A percentile compares a stretch with the other conserved stretches of the same genome.
These are phyloP conservation scores for Aspergillus coremiiformis DNA, from an alignment of 495 filamentous ascomycete species.

Conservation along the genomic window DNA sequence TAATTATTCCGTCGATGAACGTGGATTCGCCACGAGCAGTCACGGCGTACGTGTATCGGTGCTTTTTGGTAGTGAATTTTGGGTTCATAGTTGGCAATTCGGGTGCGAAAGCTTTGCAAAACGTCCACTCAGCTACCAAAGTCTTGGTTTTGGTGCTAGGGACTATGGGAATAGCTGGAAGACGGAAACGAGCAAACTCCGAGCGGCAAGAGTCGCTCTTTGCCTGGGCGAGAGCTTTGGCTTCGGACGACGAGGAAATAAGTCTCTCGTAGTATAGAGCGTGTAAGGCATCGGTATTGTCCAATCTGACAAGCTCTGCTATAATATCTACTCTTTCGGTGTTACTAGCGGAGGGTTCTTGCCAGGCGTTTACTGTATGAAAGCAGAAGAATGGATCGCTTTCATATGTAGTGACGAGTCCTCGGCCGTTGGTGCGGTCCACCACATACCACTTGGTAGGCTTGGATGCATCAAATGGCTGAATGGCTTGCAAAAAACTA, in stretches of 20 bases:
- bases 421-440: conserved; percentile 46
- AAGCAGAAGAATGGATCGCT: conserved; percentile 63
- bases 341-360: conserved; percentile 41
- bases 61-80: conserved; percentile 37
- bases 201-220: conserved; percentile 29
- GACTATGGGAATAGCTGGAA: conserved; percentile 28
- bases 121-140: conserved; percentile 31
- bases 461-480: conserved; percentile 40
- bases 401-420: conserved; percentile 53
- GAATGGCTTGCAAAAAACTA: conserved; percentile 21
- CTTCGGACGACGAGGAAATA: conserved; percentile 30
- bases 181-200: conserved; percentile 40
- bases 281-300: conserved; percentile 45
- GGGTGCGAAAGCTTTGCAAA: conserved; percentile 26
- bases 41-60: conserved; percentile 61
- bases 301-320: conserved; percentile 50
- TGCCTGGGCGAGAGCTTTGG: conserved; percentile 20
- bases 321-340: conserved; percentile 42
- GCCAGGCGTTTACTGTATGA: conserved; percentile 68
- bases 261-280: conserved; percentile 53
- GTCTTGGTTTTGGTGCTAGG: conserved; percentile 7
- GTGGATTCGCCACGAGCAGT: conserved; percentile 50
- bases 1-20: conserved; percentile 59
- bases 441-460: conserved; percentile 62
- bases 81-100: conserved; percentile 69